Conservation (phyloP, 257 asterid species). For the Anisodus acutangulus region DNA sequence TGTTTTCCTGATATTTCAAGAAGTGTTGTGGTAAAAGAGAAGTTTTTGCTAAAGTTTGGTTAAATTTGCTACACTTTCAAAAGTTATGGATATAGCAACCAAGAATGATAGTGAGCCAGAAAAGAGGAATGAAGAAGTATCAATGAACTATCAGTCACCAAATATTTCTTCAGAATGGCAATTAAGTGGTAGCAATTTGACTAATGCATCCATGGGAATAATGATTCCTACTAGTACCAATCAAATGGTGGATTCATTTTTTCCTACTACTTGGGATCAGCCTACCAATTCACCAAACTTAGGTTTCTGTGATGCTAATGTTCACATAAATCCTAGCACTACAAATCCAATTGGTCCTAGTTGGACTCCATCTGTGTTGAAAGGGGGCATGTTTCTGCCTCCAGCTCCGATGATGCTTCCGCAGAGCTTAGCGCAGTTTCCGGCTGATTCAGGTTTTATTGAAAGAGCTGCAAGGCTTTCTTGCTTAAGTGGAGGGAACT, state of each 20-base stretch:
- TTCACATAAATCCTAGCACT: slow-evolving; percentile 47
- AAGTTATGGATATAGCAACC: slow-evolving; percentile 52
- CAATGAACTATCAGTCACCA: slow-evolving; percentile 49
- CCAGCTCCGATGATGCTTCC: slow-evolving; percentile 58
- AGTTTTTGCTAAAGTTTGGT: slow-evolving; percentile 7
- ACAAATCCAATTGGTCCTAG: slow-evolving; percentile 44
- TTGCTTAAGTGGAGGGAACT: slow-evolving; percentile 79
- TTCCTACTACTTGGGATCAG: slow-evolving; percentile 70
- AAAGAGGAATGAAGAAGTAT: slow-evolving; percentile 48
- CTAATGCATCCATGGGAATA: slow-evolving; percentile 47
- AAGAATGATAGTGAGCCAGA: slow-evolving; percentile 56
- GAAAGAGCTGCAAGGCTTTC: slow-evolving; percentile 93
- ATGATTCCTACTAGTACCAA: slow-evolving; percentile 46
- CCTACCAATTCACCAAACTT: slow-evolving; percentile 49
- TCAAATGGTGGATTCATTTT: slow-evolving; percentile 57
- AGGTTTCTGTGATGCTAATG: slow-evolving; percentile 58
- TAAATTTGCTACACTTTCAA: slow-evolving; percentile 19
- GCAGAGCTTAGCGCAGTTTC: slow-evolving; percentile 71
- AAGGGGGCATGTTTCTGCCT: slow-evolving; percentile 63
- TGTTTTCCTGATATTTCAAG: slow-evolving; percentile 15
- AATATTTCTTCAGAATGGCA: slow-evolving; percentile 68
- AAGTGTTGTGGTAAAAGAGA: slow-evolving; percentile 27
- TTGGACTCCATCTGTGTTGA: slow-evolving; percentile 57
- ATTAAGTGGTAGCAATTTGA: slow-evolving; percentile 48
- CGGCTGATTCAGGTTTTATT: slow-evolving; percentile 78